Base-by-base conservation (phyloP, 1,284 basidiomycete species). In the Malassezia restricta region DNA sequence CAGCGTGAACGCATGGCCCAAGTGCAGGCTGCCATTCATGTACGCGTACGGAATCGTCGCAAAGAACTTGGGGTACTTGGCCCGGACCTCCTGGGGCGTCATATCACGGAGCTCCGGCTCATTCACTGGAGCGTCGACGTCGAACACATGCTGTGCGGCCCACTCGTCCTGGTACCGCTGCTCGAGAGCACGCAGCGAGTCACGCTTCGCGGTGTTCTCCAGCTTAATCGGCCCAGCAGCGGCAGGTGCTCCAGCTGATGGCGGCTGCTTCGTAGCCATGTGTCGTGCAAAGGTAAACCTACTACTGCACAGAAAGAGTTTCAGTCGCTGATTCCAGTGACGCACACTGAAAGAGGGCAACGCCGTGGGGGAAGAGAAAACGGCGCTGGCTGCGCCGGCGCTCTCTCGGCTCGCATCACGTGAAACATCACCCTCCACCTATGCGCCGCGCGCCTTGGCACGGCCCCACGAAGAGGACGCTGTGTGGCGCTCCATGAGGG, bases 1-100 rank as follows among this genome's bases (percentile, higher is more conserved):
- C 75, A 98, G 87, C 39, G 91, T 92, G 76, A 99, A 99, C 0
- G 87, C 92, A 76, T 99, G 94, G 39, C 94, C 94, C 32, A 98
- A 79, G 75, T 99, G 94, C 63, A 98, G 80, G 59, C 85, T 86
- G 45, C 94, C 94, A 74, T 99, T 99, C 89, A 96, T 96, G 79
- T 99, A 99, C 2, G 72, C 65, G 51, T 69, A 74, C 28, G 92
- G 89, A 75, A 86, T 91, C 74, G 83, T 95, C 51, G 90, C 91
- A 69, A 96, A 87, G 88, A 89, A 96, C 77, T 95, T 98, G 32
- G 90, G 91, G 74, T 82, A 82, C 76, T 84, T 83, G 55, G 74
- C 74, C 52, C 78, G 75, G 38, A 79, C 68, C 57, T 66, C 64
- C 35, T 68, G 66, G 8, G 66, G 68, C 0, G 62, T 52, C 56